Conservation (phyloP, 2,329 filamentous ascomycete genomes). For the Anthostomella pinea region DNA sequence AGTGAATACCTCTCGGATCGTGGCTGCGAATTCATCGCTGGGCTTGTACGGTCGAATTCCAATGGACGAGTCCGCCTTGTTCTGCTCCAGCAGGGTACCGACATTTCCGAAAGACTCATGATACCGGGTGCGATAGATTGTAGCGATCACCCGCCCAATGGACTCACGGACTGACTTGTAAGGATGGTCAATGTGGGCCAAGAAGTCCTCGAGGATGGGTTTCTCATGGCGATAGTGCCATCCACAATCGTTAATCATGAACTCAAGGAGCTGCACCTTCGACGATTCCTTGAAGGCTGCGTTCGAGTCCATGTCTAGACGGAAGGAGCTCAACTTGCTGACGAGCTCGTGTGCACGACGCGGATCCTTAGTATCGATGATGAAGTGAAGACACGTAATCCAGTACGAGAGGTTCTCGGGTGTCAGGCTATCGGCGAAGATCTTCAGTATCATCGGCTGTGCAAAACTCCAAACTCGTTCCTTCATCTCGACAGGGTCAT, state of each 20-base stretch:
- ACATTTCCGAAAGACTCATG: conserved; percentile 91
- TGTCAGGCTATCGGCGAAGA: conserved; percentile 88
- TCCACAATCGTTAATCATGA: conserved; percentile 80
- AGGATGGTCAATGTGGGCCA: conserved; percentile 89
- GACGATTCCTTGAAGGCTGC: conserved; percentile 98
- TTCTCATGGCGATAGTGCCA: conserved; percentile 95
- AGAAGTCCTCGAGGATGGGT: conserved; percentile 84
- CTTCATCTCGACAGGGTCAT: conserved; percentile 71
- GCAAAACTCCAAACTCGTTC: conserved; percentile 83
- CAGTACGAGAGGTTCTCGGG: conserved; percentile 94
- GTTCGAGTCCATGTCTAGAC: conserved; percentile 90
- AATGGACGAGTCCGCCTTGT: conserved; percentile 76
- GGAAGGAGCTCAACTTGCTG: conserved; percentile 77
- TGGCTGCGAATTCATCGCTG: conserved; percentile 67
- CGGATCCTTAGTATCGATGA: conserved; percentile 86
- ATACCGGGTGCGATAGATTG: conserved; percentile 87
- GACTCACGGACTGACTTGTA: conserved; percentile 97
- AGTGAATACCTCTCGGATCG: conserved; percentile 71
- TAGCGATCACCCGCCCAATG: conserved; percentile 84
- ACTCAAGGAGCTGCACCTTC: conserved; percentile 87
- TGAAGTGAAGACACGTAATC: conserved; percentile 88
- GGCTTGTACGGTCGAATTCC: conserved; percentile 83
- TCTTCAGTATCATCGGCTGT: conserved; percentile 79
- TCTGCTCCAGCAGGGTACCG: conserved; percentile 67
- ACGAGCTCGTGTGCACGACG: conserved; percentile 83